Evolutionary conservation across 768 basidiomycete species (phyloP).

Genomic region (Boletus insuetus): DNA sequence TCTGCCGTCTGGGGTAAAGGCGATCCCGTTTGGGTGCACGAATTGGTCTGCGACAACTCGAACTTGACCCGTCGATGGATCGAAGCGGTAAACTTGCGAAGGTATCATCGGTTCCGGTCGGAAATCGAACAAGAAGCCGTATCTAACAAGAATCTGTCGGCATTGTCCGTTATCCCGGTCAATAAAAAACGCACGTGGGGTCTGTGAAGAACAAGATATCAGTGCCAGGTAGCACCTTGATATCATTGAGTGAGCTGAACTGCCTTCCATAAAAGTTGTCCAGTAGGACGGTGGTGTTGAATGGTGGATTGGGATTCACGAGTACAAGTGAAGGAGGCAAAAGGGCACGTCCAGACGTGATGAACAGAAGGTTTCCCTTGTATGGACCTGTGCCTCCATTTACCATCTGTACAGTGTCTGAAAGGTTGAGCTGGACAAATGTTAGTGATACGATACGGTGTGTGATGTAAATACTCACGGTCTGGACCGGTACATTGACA

Average conservation of each 20-base stretch:
- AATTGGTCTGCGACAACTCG: constrained; percentile 79
- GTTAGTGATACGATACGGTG: not conserved
- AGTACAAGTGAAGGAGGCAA: constrained; percentile 61
- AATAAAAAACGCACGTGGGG: constrained; percentile 43
- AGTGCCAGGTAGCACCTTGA: constrained; percentile 66
- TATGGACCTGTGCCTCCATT: constrained; percentile 68
- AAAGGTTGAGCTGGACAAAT: constrained; percentile 49
- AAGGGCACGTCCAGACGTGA: constrained; percentile 63
- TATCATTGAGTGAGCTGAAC: constrained; percentile 81
- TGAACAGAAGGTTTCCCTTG: constrained; percentile 54
- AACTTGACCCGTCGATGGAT: constrained; percentile 60
- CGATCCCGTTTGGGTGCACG: constrained; percentile 69
- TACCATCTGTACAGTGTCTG: constrained; percentile 63
- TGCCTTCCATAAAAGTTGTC: constrained; percentile 80
- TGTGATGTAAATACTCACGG: constrained; percentile 21
- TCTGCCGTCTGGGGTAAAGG: constrained; percentile 63
- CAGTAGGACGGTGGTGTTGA: constrained; percentile 64
- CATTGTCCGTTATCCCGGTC: too few relatives aligned
- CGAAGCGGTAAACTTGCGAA: constrained; percentile 28
- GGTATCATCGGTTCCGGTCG: constrained; percentile 56
- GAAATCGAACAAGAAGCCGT: constrained; percentile 65
- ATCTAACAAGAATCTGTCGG: constrained; percentile 36
- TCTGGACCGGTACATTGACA: constrained; percentile 50
- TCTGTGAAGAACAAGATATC: constrained; percentile 78
- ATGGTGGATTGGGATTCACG: constrained; percentile 60